Evolutionary conservation across 23 red algal genomes (phyloP), one percentile per base, ranked within the genome.

Genomic region (Agarophyton chilense): DNA sequence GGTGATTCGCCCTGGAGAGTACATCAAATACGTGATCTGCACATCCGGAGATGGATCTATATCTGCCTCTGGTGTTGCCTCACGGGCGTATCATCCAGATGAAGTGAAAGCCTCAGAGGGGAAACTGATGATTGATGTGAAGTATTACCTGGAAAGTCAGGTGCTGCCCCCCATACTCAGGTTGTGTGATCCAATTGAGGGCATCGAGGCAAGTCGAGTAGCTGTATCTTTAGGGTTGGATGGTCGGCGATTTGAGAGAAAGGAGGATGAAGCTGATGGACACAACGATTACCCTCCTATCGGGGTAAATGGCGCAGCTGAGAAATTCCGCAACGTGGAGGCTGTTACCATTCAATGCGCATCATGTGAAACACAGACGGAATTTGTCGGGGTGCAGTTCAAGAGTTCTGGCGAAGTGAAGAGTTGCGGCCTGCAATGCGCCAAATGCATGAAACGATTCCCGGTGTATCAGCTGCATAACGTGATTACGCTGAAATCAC

Each of bases 1-100:
- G 44, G n/a, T 53, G 4, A 78, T 96, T 17, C 53, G 57, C 26
- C 62, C 93, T 0, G 97, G 97, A 40, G 91, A 94, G 28, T 96
- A 82, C 78, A 94, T 99, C 40, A 94, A 88, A 33, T 99, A 99
- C 62, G 90, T 99, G 18, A 84, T 98, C 25, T 96, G 93, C 24
- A 72, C 71, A 38, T 38, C 62, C 0, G 52, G 52, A 4, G 68
- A 53, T 41, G 57, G 68, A 26, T n/a, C 53, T 38, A 29, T 42
- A 22, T n/a, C 25, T 43, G 45, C 71, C 1, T 58, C 72, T 71
- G 70, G 78, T 74, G 50, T 94, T 12, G 93, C 97, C 18, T 45
- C 65, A 19, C 74, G 81, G 4, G 86, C 92, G 1, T 96, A 88
- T 45, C 97, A 99, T 75, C 97, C 97, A 2, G 91, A 95, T 55